A percentile compares a stretch with the other conserved stretches of the same genome.
Conservation (phyloP, 2,329 filamentous ascomycete species). For the Beauveria varroae region DNA sequence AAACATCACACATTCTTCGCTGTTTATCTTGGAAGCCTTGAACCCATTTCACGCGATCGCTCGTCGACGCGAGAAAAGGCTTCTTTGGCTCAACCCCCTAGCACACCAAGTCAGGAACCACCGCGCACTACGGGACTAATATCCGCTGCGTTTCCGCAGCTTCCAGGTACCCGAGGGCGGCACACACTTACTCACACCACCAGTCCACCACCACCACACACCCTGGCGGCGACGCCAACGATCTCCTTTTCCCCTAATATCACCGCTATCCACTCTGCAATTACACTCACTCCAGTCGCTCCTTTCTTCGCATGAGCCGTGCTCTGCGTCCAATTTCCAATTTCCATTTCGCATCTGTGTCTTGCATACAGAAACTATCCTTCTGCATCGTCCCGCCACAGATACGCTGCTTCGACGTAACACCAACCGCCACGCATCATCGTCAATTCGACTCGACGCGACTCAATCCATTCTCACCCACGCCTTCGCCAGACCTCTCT, state of each 20-base stretch:
- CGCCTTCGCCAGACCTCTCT: not conserved
- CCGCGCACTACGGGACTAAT: not conserved
- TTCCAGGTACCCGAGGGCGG: slow-evolving; percentile 4
- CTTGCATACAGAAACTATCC: slow-evolving; percentile 2
- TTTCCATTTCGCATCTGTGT: slow-evolving; percentile 17
- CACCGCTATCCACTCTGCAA: slow-evolving; percentile 29
- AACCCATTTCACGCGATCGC: not conserved
- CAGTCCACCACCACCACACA: not conserved
- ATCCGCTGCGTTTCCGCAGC: slow-evolving; percentile 2
- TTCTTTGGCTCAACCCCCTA: not conserved
- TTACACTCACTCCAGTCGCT: slow-evolving; percentile 34
- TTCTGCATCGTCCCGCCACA: slow-evolving; percentile 6
- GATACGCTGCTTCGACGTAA: slow-evolving; percentile 3
- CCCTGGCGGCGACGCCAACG: slow-evolving; percentile 11
- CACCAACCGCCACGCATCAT: not conserved
- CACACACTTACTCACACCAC: slow-evolving; percentile 6
- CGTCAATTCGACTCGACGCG: slow-evolving; percentile 1
- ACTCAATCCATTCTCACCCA: not conserved
- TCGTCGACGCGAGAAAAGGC: not conserved
- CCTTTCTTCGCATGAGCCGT: slow-evolving; percentile 22
- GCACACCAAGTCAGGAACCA: not conserved
- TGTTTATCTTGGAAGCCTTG: not conserved
- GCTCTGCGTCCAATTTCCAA: slow-evolving; percentile 19
- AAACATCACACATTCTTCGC: slow-evolving; percentile 5
- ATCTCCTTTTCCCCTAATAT: slow-evolving; percentile 32